phyloP scores from a whole-genome alignment of 2,329 filamentous ascomycete species.

The Trichoderma sp. region DNA sequence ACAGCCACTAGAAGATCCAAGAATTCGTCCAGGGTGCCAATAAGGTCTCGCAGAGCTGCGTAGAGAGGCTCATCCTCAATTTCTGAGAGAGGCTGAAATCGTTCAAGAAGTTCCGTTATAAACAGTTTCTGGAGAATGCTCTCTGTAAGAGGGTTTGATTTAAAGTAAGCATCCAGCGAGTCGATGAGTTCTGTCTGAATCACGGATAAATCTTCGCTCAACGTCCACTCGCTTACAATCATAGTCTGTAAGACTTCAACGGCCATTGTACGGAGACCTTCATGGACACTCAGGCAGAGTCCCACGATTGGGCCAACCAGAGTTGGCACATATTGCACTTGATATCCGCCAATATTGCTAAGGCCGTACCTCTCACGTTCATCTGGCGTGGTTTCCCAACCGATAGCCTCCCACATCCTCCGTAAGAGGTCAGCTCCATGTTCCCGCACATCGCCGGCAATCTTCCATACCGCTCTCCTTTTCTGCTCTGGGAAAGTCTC shows the following conservation, averaged over 20 bases:
- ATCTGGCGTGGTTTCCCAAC: slow-evolving; percentile 87
- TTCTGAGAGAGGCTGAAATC: slow-evolving; percentile 73
- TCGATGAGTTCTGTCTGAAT: slow-evolving; percentile 98
- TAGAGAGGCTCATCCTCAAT: slow-evolving; percentile 74
- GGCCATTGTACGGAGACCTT: slow-evolving; percentile 84
- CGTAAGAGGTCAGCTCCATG: slow-evolving; percentile 84
- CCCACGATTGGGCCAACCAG: slow-evolving; percentile 91
- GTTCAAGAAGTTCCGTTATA: slow-evolving; percentile 78
- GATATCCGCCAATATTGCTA: slow-evolving; percentile 88
- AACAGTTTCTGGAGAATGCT: slow-evolving; percentile 92
- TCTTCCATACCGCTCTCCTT: slow-evolving; percentile 95
- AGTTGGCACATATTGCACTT: slow-evolving; percentile 95
- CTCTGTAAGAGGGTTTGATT: slow-evolving; percentile 84
- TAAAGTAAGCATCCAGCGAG: slow-evolving; percentile 86
- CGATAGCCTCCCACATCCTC: slow-evolving; percentile 90
- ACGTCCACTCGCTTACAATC: slow-evolving; percentile 97
- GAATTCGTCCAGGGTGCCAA: slow-evolving; percentile 85
- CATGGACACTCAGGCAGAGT: slow-evolving; percentile 92
- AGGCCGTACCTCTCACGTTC: slow-evolving; percentile 78
- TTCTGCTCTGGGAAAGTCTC: slow-evolving; percentile 98
- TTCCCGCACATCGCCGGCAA: slow-evolving; percentile 93
- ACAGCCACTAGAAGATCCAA: slow-evolving; percentile 89
- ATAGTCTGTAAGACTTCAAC: slow-evolving; percentile 95
- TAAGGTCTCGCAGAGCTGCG: slow-evolving; percentile 74
- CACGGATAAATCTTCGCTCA: slow-evolving; percentile 88